Evolutionary conservation across 805 yeast genomes (phyloP), one percentile per base, ranked within the genome.

Genomic region (Wickerhamomyces queroliae): DNA sequence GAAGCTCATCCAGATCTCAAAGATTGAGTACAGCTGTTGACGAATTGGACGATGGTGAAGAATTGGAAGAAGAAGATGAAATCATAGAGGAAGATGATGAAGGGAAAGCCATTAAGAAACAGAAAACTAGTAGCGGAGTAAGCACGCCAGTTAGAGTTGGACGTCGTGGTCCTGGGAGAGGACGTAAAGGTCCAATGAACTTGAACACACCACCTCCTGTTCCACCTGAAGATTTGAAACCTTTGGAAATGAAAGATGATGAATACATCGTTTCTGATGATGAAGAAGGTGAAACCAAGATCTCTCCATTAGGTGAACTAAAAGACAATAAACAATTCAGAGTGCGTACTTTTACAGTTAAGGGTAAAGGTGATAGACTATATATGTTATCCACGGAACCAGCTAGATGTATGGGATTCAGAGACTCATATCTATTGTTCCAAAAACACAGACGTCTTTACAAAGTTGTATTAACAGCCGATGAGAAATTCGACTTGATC

Each of bases 341-440:
- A 43, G 78, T 82, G 40, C 74, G 81, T 44, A 74, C 83, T 0
- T 85, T 85, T 60, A 80, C 79, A 6, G 67, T 83, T 8, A 42
- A 49, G 18, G 65, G 63, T 15, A 64, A 77, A 40, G 96, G 95
- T 8, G 76, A 78, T 17, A 71, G 80, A 47, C 69, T 80, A 42
- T 93, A 78, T 61, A 90, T 91, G 95, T 75, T 93, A 35, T 82
- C 95, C 2, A 90, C 98, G 0, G 99, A 93, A 56, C 96, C 96
- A 3, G 97, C 99, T 1, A 75, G 98, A 50, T 79, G 91, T 53
- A 88, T 91, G 45, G 98, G 97, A 4, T 86, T 89, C 64, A 74
- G 96, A 50, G 97, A 91, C 57, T 86, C 96, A 2, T 89, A 91
- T 54, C 67, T 89, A 38, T 69, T 91, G 43, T 89, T 91, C 64